These are phyloP conservation scores for Tetrapisispora namnaoensis DNA, from an alignment of 805 yeast genomes.

Conservation along the genomic window DNA sequence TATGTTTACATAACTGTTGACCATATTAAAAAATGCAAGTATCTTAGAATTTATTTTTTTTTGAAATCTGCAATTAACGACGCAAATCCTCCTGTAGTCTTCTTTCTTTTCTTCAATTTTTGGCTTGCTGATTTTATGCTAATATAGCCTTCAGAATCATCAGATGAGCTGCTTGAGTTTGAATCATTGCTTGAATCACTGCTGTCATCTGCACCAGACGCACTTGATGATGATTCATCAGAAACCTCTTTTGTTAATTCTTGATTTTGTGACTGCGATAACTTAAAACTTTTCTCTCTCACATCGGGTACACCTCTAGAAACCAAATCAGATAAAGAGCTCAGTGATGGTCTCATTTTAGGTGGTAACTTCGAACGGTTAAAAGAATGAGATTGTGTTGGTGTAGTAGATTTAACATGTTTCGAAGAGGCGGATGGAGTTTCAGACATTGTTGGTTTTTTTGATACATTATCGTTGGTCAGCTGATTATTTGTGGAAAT, in stretches of 20 bases:
- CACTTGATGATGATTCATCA: not conserved
- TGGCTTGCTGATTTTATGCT: conserved; percentile 37
- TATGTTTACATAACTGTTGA: not conserved
- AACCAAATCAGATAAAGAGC: conserved; percentile 48
- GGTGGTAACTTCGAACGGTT: conserved; percentile 13
- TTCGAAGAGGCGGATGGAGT: not conserved
- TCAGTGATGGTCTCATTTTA: conserved; percentile 34
- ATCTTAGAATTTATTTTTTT: conserved; percentile 11
- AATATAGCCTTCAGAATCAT: conserved; percentile 30
- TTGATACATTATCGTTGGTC: conserved; percentile 9
- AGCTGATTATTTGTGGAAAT: conserved; percentile 16
- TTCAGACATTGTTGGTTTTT: not conserved
- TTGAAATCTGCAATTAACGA: conserved; percentile 40
- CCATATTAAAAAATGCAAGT: not conserved
- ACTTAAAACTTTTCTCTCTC: conserved; percentile 32
- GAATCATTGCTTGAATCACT: not conserved
- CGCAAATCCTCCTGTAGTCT: conserved; percentile 36
- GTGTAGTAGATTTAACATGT: conserved; percentile 1
- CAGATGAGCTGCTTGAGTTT: conserved; percentile 8
- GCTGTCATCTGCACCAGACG: not conserved
- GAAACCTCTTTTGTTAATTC: not conserved
- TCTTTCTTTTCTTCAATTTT: conserved; percentile 31
- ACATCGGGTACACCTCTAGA: conserved; percentile 64
- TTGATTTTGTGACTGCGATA: not conserved
- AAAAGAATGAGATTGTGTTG: not conserved